Evolutionary conservation across 202 grass and related monocot genomes (phyloP), one percentile per base, ranked within the genome.

Genomic region (Zizania palustris): DNA sequence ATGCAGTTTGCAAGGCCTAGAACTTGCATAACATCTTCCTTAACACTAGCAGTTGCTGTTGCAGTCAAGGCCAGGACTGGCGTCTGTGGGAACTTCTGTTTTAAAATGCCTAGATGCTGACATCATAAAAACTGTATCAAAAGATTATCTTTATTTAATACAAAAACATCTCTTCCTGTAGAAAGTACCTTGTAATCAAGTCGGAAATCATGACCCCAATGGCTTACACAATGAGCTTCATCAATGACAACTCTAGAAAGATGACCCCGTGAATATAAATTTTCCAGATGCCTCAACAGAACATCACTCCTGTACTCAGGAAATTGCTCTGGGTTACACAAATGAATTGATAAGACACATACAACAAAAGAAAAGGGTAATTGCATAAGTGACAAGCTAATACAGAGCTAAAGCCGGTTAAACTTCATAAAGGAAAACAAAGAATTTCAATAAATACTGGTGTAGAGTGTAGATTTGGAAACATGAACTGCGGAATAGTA

Each of bases 221-320:
- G 96, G 80, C 96, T 98, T 56, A 98, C 89, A 87, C 91, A 98
- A 85, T 98, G 96, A 65, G 96, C 96, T 92, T 99, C 92, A 81
- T 99, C 96, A 77, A 95, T 95, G 72, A 95, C 96, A 82, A 99
- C 95, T 82, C 96, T 99, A 73, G 85, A 87, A 63, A 99, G 89
- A 71, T 58, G 83, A 34, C 84, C 89, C 43, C 56, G 74, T 63
- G 78, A 78, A 87, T 99, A 74, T 55, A 95, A 63, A 78, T 48
- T 67, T 12, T 82, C 72, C 80, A 99, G 85, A 59, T 93, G 72
- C 75, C 78, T 91, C 63, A 85, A 59, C 9, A 99, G 71, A 75
- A 64, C 64, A 77, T 92, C 81, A 61, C 96, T 98, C 87, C 96
- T 98, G 83, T 67, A 62, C 58, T 38, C 43, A 64, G 58, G 56